A percentile compares a stretch with the other conserved stretches of the same genome.
Conservation (phyloP, 805 yeast species). For the Cyberlindnera euphorbiiphila region DNA sequence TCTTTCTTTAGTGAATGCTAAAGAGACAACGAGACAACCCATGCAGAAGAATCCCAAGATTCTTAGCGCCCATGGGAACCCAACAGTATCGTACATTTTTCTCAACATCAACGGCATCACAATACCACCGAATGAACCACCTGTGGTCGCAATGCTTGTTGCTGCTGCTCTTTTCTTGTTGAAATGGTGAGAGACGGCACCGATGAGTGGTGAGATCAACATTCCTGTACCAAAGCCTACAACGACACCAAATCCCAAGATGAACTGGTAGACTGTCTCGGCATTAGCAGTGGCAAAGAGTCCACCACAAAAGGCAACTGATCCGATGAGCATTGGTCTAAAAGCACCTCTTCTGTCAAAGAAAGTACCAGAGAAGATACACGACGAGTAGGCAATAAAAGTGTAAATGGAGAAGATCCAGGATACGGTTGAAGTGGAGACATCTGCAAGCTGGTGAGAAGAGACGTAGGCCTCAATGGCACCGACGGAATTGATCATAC, state of each 20-base stretch:
- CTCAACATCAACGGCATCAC: slow-evolving; percentile 45
- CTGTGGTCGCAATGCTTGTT: slow-evolving; percentile 43
- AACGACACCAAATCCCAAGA: slow-evolving; percentile 47
- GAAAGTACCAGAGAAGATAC: slow-evolving; percentile 41
- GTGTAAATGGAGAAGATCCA: slow-evolving; percentile 48
- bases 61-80: slow-evolving; percentile 53
- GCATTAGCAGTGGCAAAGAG: slow-evolving; percentile 43
- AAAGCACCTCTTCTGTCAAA: slow-evolving; percentile 45
- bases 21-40: slow-evolving; percentile 24
- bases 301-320: slow-evolving; percentile 35
- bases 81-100: slow-evolving; percentile 37
- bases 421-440: slow-evolving; percentile 43
- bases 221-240: slow-evolving; percentile 44
- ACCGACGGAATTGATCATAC: slow-evolving; percentile 55
- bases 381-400: slow-evolving; percentile 28
- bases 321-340: slow-evolving; percentile 35
- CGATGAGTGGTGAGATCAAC: slow-evolving; percentile 41
- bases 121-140: slow-evolving; percentile 51
- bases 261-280: slow-evolving; percentile 43
- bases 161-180: slow-evolving; percentile 40
- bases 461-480: slow-evolving; percentile 58
- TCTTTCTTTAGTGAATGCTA: slow-evolving; percentile 33
- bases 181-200: slow-evolving; percentile 45
- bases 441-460: slow-evolving; percentile 44
- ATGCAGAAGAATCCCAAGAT: slow-evolving; percentile 41